These are phyloP conservation scores for Cercospora zeae-maydis DNA, from an alignment of 2,329 filamentous ascomycete species.

Conservation along the genomic window DNA sequence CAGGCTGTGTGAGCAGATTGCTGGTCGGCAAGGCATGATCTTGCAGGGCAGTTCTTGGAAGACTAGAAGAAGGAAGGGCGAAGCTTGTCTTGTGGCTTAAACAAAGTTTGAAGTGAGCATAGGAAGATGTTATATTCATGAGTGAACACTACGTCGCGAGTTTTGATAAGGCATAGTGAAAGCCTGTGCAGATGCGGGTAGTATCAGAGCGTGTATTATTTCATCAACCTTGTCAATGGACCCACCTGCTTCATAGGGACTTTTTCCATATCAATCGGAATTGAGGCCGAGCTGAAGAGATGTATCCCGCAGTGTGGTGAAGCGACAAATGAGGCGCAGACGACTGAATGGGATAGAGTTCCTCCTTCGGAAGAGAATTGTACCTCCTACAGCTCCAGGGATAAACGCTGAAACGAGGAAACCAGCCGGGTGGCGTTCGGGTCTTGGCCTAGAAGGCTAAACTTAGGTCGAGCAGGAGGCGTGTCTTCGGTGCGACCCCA, in stretches of 20 bases:
- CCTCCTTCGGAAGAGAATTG: slow-evolving; percentile 14
- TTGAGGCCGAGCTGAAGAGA: slow-evolving; percentile 2
- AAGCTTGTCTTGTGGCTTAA: slow-evolving; percentile 7
- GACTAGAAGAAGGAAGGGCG: background rate
- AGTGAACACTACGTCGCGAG: slow-evolving; percentile 10
- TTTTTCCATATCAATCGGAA: slow-evolving; percentile 8
- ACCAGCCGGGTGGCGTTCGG: background rate
- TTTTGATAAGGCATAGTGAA: slow-evolving; percentile 1
- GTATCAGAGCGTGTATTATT: slow-evolving; percentile 8
- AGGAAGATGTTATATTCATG: slow-evolving; percentile 1
- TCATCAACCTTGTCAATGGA: slow-evolving; percentile 7
- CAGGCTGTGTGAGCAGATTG: slow-evolving; percentile 73
- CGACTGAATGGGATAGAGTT: slow-evolving; percentile 6
- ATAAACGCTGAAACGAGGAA: background rate
- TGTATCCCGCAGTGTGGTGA: slow-evolving; percentile 4
- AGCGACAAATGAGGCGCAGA: slow-evolving; percentile 1
- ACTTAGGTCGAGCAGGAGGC: slow-evolving; percentile 10
- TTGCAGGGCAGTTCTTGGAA: background rate
- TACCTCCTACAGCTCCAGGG: slow-evolving; percentile 3
- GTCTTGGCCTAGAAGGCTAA: background rate
- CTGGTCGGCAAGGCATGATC: slow-evolving; percentile 57
- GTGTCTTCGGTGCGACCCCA: slow-evolving; percentile 15
- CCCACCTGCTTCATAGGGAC: slow-evolving; percentile 16
- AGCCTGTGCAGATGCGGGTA: slow-evolving; percentile 3
- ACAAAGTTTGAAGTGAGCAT: slow-evolving; percentile 5